Evolutionary conservation across 176 grass and related monocot genomes (phyloP).

Genomic region (Zoysia japonica): DNA sequence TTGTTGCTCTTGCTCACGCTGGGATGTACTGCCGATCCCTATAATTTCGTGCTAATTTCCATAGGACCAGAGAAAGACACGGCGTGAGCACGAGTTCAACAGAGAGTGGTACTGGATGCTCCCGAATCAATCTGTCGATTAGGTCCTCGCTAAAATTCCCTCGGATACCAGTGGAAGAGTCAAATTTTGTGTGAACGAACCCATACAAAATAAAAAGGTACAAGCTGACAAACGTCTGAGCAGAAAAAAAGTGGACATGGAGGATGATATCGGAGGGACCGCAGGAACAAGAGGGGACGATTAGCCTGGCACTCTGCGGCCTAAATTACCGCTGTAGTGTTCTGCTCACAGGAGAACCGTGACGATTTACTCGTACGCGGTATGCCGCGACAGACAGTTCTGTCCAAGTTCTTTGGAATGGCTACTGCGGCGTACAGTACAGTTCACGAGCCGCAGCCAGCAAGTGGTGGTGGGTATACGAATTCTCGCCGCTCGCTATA

Average conservation of each 20-base stretch:
- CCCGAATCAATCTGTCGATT: too few species aligned
- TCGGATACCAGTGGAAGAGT: background rate
- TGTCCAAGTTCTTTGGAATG: background rate
- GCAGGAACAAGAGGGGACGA: background rate
- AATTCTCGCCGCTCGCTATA: background rate
- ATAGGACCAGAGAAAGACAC: background rate
- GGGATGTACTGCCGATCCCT: conserved; percentile 22
- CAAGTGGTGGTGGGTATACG: background rate
- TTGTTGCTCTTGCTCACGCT: background rate
- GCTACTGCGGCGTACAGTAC: background rate
- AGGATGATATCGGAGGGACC: background rate
- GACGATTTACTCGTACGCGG: background rate
- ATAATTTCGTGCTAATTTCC: conserved; percentile 16
- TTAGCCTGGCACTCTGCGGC: background rate
- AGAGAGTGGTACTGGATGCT: background rate
- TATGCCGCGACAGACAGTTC: background rate
- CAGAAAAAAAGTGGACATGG: background rate
- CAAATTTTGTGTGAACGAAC: background rate
- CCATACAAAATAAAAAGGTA: background rate
- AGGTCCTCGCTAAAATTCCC: background rate
- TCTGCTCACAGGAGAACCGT: background rate
- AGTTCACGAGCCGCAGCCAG: background rate
- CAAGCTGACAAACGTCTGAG: background rate
- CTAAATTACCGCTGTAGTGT: background rate
- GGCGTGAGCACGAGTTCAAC: background rate